phyloP scores from a whole-genome alignment of 306 rosid species.

The Vicia sativa region DNA sequence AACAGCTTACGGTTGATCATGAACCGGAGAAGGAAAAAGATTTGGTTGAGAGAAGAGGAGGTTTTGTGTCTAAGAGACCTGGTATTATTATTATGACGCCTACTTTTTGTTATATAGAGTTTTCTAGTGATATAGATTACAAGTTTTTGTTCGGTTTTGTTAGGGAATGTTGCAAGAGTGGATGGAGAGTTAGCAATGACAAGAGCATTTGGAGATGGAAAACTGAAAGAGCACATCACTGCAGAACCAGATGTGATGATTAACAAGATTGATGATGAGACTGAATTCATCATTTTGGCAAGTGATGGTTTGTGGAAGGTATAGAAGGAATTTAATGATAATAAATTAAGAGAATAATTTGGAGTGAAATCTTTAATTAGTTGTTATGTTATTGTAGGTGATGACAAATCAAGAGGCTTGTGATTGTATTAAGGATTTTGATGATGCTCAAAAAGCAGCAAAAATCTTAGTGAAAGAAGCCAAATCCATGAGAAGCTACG shows the following conservation, averaged over 20 bases:
- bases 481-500: slow-evolving; percentile 47
- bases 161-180: slow-evolving; percentile 60
- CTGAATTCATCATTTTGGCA: slow-evolving; percentile 52
- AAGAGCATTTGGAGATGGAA: slow-evolving; percentile 64
- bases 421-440: slow-evolving; percentile 49
- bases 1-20: slow-evolving; percentile 58
- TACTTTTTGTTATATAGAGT: slow-evolving; percentile 1
- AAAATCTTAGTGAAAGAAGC: slow-evolving; percentile 51
- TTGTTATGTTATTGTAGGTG: slow-evolving; percentile 46
- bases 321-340: not conserved
- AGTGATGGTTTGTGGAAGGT: slow-evolving; percentile 67
- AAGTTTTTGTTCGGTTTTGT: not conserved
- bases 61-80: slow-evolving; percentile 47
- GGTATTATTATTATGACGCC: slow-evolving; percentile 39
- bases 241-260: slow-evolving; percentile 54
- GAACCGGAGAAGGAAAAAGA: slow-evolving; percentile 58
- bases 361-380: not conserved
- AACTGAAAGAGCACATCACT: slow-evolving; percentile 55
- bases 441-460: slow-evolving; percentile 55
- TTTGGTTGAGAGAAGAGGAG: slow-evolving; percentile 64
- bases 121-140: not conserved
- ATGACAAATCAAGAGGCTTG: slow-evolving; percentile 69
- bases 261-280: slow-evolving; percentile 46
- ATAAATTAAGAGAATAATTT: not conserved
- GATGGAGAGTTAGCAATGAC: slow-evolving; percentile 72